phyloP scores from a whole-genome alignment of 2,329 filamentous ascomycete genomes.

The Dactylellina drechsleri region DNA sequence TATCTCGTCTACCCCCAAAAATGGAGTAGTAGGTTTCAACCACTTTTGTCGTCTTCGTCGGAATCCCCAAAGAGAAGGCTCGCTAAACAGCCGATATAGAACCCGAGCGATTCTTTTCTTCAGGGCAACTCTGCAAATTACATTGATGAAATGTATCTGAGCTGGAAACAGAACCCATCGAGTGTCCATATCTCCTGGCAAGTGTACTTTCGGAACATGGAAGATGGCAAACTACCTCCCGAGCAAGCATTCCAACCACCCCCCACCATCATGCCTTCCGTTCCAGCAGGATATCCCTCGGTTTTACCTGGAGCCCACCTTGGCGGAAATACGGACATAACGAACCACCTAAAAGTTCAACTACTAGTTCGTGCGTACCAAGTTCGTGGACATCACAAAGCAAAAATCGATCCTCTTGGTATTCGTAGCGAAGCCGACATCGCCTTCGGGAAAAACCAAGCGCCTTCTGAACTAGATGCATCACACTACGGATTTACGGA shows the following conservation, averaged over 20 bases:
- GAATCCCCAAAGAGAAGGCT: not conserved
- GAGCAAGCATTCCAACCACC: constrained; percentile 97
- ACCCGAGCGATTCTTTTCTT: constrained; percentile 94
- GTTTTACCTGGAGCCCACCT: constrained; percentile 76
- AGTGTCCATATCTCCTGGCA: constrained; percentile 99
- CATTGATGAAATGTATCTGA: constrained; percentile 99
- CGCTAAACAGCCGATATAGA: constrained; percentile 61
- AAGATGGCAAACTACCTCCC: constrained; percentile 96
- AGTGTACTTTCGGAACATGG: constrained; percentile 99
- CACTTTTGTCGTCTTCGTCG: not conserved
- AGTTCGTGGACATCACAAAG: constrained; percentile 97
- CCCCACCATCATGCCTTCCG: constrained; percentile 85
- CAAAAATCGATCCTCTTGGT: constrained; percentile 93
- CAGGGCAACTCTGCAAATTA: constrained; percentile 98
- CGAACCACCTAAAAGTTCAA: constrained; percentile 98
- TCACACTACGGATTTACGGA: constrained; percentile 96
- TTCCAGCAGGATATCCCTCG: constrained; percentile 79
- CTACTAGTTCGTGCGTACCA: constrained; percentile 97
- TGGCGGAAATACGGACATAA: constrained; percentile 80
- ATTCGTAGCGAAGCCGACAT: constrained; percentile 79
- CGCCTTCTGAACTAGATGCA: constrained; percentile 90
- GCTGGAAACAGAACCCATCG: constrained; percentile 92
- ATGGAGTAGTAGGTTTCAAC: constrained; percentile 38
- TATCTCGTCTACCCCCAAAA: constrained; percentile 20
- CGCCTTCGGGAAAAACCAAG: constrained; percentile 83